A percentile compares a stretch with the other conserved stretches of the same genome.
Evolutionary conservation across 2,329 filamentous ascomycete species (phyloP).

Genomic region (Stemphylium vesicarium): DNA sequence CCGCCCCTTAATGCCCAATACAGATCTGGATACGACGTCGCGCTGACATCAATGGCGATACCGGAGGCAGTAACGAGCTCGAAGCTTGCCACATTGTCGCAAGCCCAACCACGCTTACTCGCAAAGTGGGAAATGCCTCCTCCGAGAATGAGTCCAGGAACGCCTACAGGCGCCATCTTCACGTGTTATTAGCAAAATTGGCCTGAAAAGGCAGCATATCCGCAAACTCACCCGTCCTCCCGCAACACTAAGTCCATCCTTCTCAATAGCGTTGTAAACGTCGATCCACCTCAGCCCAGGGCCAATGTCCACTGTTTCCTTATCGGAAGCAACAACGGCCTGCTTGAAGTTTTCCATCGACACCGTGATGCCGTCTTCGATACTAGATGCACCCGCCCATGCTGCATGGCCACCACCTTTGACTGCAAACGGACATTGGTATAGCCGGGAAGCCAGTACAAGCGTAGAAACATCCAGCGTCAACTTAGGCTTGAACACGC

Average conservation of each 20-base stretch:
- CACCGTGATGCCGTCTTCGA: slow-evolving; percentile 52
- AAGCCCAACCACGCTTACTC: slow-evolving; percentile 31
- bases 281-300: slow-evolving; percentile 39
- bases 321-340: slow-evolving; percentile 30
- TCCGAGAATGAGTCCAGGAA: slow-evolving; percentile 37
- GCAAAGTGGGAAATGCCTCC: slow-evolving; percentile 32
- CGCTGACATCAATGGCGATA: slow-evolving; percentile 8
- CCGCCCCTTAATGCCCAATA: slow-evolving; percentile 46
- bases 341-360: slow-evolving; percentile 45
- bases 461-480: slow-evolving; percentile 18
- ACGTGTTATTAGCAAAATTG: background rate
- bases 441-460: slow-evolving; percentile 18
- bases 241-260: slow-evolving; percentile 27
- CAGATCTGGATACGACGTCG: slow-evolving; percentile 45
- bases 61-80: slow-evolving; percentile 27
- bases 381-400: slow-evolving; percentile 49
- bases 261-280: slow-evolving; percentile 35
- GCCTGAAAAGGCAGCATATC: background rate
- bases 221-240: slow-evolving; percentile 27
- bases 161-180: slow-evolving; percentile 29
- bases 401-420: slow-evolving; percentile 53
- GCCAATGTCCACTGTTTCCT: slow-evolving; percentile 29
- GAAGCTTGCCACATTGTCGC: slow-evolving; percentile 36
- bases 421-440: slow-evolving; percentile 48
- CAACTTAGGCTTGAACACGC: slow-evolving; percentile 27